Base-by-base conservation (phyloP, 2,329 filamentous ascomycete species). In the Fusarium sacchari region DNA sequence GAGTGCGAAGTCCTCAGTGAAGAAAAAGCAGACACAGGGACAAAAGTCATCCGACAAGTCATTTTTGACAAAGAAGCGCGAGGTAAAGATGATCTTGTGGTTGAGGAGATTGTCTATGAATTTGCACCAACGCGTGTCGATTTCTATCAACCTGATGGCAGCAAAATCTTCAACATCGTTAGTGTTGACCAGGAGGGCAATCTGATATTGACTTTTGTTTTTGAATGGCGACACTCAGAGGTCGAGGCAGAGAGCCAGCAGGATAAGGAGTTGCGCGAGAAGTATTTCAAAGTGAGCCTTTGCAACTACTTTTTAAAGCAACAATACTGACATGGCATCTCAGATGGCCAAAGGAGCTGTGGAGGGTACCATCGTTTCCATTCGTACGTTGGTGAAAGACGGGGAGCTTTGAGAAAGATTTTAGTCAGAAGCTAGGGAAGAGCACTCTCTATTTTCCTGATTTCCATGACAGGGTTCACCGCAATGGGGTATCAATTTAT, bases 111-210 rank as follows among this genome's bases (percentile, higher is more conserved):
- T 20, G 82, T 81, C 64, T 71, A 77, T 17, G 77, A 81, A 39
- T 80, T 78, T 64, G 72, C 76, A 2, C 80, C 82, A 7, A 78
- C 72, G 69, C 78, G 81, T 13, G 74, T 83, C 40, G 80, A 80
- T 44, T 83, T 82, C 60, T 68, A 71, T 17, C 81, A 82, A 40
- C 76, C 79, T n/a, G 81, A 82, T 47, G 82, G 82, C 6, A 82
- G 79, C 66, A 79, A 75, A 7, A 76, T 82, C 55, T 77, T 77
- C 55, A 83, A 83, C 40, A 68, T 83, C 18, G 74, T 83, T 9
- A 81, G 80, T 67, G 64, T 52, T 11, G 79, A 79, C 0, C 61
- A 72, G 5, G 77, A 76, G 11, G 81, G 77, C 1, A 78, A 79
- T 18, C 52, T 83, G 47, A 34, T 81, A 7, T 73, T 84, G 77